Evolutionary conservation across 2,329 filamentous ascomycete species (phyloP).

Genomic region (Trichophyton schoenleinii): DNA sequence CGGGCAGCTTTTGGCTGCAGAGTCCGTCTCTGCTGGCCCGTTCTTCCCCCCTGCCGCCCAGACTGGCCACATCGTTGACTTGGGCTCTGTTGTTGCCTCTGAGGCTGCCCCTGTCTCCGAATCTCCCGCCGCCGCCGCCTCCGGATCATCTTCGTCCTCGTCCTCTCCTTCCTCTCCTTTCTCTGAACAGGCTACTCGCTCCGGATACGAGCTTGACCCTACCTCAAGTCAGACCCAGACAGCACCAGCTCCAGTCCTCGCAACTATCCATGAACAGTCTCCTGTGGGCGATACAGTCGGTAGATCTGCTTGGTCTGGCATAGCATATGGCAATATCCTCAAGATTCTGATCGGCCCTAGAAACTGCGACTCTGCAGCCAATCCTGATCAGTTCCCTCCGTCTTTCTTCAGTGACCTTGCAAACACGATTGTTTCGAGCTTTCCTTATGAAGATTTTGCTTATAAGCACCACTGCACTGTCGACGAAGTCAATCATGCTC

Average conservation of each 20-base stretch:
- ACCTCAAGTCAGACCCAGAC: neutral
- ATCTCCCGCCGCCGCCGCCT: too few species aligned
- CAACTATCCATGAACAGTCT: neutral
- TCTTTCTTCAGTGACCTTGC: constrained; percentile 20
- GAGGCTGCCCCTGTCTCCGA: neutral
- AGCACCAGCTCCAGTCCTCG: neutral
- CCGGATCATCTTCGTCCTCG: neutral
- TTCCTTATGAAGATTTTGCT: constrained; percentile 19
- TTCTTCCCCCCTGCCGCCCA: too few species aligned
- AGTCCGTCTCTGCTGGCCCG: neutral
- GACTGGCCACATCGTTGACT: neutral
- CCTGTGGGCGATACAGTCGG: too few species aligned
- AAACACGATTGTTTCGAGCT: constrained; percentile 13
- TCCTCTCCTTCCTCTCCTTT: neutral
- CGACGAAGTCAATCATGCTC: constrained; percentile 14
- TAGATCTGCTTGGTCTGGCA: neutral
- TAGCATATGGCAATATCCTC: neutral
- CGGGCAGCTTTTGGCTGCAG: neutral
- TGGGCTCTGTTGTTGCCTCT: neutral
- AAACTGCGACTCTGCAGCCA: neutral
- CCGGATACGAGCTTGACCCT: neutral
- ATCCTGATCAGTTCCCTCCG: constrained; percentile 9
- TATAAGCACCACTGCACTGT: constrained; percentile 14
- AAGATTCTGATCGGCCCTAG: neutral
- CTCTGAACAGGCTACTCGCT: neutral